Base-by-base conservation (phyloP, 495 filamentous ascomycete genomes). In the Cetradonia linearis region DNA sequence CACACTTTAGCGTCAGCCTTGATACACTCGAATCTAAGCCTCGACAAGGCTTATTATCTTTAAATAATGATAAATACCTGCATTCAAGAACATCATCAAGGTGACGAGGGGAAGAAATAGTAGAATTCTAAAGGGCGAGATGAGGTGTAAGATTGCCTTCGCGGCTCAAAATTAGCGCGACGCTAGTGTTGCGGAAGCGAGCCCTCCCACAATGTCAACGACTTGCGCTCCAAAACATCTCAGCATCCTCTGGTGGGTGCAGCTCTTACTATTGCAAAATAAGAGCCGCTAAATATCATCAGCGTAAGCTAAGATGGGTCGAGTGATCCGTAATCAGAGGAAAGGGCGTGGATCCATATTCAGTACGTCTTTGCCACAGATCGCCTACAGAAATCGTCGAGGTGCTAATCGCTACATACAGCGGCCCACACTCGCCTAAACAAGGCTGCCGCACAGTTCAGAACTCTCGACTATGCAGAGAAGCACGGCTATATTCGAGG, bases 271-370 rank as follows among this genome's bases (percentile, higher is more conserved):
- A 47, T 34, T 33, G 2, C 14, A 6, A 47, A 9, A 10, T 14
- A 14, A 47, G n/a, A 55, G 37, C 33, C 28, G 40, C 49, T 44
- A 16, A 40, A 6, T 7, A 5, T 46, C 4, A 13, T 38, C 27
- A 61, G 28, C 27, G 36, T 55, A 48, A 36, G 52, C 20, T 9
- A 55, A 18, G 28, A 85, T 86, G 83, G 85, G 85, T 82, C 77
- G 86, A 73, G 86, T 90, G 69, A 97, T 97, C 77, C 86, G 89
- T 77, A 95, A 94, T 80, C 89, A 95, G 86, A 87, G 90, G 81
- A 96, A 96, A 83, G 91, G 93, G 78, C 86, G 89, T 79, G 93
- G 93, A 77, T 88, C 86, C 75, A 96, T 97, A 81, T 98, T 98
- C 84, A 96, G 85, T 88, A 84, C 75, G 85, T 82, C 71, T 73